These are phyloP conservation scores for Leccinum huronense DNA, from an alignment of 1,284 basidiomycete genomes.

Conservation along the genomic window DNA sequence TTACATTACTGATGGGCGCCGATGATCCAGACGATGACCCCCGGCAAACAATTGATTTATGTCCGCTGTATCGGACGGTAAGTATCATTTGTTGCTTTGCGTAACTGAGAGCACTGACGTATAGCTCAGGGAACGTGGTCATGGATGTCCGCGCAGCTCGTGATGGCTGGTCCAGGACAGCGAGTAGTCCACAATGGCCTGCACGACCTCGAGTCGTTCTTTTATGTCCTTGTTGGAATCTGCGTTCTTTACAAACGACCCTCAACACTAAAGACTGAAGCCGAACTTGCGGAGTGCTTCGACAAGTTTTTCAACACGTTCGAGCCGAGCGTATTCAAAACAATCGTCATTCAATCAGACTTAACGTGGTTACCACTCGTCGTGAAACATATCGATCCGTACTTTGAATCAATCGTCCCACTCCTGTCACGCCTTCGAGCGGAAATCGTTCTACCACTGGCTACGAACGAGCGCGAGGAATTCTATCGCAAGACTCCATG, in stretches of 20 bases:
- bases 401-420: not conserved
- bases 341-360: not conserved
- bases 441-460: not conserved
- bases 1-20: conserved; percentile 8
- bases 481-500: not conserved
- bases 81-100: not conserved
- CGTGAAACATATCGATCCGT: not conserved
- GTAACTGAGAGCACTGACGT: not conserved
- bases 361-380: not conserved
- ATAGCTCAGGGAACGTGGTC: not conserved
- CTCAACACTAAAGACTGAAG: not conserved
- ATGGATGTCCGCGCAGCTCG: not conserved
- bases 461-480: not conserved
- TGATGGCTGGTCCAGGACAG: not conserved
- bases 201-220: not conserved
- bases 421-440: not conserved
- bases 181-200: not conserved
- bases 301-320: not conserved
- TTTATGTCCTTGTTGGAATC: not conserved
- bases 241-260: not conserved
- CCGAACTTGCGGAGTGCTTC: not conserved
- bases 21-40: not conserved
- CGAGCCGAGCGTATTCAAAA: not conserved
- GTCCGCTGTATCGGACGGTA: conserved; percentile 7
- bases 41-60: conserved; percentile 6